phyloP scores from a whole-genome alignment of 2,329 filamentous ascomycete genomes.

The Curvularia sp. region DNA sequence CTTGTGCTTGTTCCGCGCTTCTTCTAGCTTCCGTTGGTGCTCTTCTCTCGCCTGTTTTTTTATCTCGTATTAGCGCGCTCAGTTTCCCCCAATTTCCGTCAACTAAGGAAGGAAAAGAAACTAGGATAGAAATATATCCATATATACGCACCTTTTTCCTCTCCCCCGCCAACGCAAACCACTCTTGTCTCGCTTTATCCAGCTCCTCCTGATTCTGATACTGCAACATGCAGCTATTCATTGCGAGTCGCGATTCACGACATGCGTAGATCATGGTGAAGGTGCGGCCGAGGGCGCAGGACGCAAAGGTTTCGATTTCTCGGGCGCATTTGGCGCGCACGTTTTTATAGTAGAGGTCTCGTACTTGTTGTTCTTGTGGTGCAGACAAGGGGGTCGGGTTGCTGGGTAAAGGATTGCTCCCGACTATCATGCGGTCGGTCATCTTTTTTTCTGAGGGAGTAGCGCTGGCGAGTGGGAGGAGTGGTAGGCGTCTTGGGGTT shows the following conservation, averaged over 20 bases:
- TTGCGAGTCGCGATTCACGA: conserved; percentile 76
- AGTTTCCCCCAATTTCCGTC: too few relatives aligned
- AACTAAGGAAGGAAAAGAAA: background rate
- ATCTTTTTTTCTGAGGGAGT: conserved; percentile 13
- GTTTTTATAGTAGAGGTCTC: conserved; percentile 79
- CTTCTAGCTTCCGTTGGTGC: conserved; percentile 55
- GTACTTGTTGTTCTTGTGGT: conserved; percentile 69
- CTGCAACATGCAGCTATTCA: conserved; percentile 93
- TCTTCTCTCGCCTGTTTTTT: conserved; percentile 65
- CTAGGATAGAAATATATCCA: background rate
- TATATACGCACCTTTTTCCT: conserved; percentile 56
- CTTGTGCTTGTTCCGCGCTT: conserved; percentile 56
- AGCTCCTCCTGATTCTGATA: conserved; percentile 85
- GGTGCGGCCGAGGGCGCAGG: conserved; percentile 85
- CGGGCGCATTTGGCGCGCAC: conserved; percentile 81
- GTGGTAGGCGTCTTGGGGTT: background rate
- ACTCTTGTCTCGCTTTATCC: conserved; percentile 89
- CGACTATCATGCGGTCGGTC: conserved; percentile 34
- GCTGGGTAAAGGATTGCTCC: conserved; percentile 30
- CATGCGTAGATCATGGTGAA: conserved; percentile 89
- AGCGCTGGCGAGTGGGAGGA: background rate
- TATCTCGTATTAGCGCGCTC: background rate
- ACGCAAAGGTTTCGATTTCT: conserved; percentile 74
- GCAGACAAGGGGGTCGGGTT: conserved; percentile 76
- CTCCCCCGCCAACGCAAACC: conserved; percentile 81